Evolutionary conservation across 1,139 yeast species (phyloP).

Genomic region (Lipomyces yarrowii): DNA sequence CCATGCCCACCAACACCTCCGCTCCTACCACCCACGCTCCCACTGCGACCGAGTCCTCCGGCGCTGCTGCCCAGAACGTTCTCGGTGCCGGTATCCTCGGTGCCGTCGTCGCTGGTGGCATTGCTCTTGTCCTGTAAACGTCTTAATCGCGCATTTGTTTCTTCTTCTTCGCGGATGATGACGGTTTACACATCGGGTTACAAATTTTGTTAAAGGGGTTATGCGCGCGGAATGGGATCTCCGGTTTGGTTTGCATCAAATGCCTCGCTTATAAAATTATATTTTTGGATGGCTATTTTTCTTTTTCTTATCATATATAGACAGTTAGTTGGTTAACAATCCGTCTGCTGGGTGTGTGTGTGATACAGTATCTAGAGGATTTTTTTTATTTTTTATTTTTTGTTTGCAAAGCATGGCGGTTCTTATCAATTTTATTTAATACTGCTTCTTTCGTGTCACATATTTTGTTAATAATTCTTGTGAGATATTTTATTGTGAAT

Average conservation of each 20-base stretch:
- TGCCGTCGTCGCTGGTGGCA: conserved; percentile 76
- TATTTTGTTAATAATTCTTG: background rate
- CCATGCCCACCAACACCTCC: conserved; percentile 44
- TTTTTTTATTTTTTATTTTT: background rate
- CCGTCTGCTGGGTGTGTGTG: background rate
- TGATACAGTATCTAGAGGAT: background rate
- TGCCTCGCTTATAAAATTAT: no score
- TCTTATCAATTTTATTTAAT: background rate
- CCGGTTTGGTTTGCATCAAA: no score
- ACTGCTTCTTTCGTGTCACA: background rate
- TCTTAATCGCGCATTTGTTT: background rate
- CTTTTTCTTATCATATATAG: no score
- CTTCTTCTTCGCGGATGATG: background rate
- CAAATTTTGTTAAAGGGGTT: background rate
- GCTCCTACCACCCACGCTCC: conserved; percentile 44
- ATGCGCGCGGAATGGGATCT: background rate
- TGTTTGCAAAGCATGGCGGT: background rate
- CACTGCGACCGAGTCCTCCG: conserved; percentile 48
- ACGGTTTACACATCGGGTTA: background rate
- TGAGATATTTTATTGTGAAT: background rate
- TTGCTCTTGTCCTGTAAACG: conserved; percentile 63
- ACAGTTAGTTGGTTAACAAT: background rate
- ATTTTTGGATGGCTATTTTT: no score
- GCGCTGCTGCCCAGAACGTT: conserved; percentile 58
- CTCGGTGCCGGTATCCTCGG: conserved; percentile 66